Evolutionary conservation across 352 stramenopile genomes (phyloP).

Genomic region (Peronosclerospora sorghi): DNA sequence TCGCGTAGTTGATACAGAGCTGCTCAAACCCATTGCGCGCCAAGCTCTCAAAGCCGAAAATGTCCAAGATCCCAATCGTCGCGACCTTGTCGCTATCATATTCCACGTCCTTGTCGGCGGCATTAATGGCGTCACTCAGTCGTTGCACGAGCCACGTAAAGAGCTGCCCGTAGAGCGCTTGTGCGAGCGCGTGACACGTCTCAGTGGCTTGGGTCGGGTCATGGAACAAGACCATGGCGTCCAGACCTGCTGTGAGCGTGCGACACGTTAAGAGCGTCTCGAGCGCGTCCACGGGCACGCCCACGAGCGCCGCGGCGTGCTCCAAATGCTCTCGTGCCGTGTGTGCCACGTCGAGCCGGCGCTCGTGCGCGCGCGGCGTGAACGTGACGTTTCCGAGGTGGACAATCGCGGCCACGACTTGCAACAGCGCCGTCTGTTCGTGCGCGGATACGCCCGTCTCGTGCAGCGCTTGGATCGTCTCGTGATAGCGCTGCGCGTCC

Average conservation of each 20-base stretch:
- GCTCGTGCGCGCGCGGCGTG: too few relatives aligned
- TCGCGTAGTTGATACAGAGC: slow-evolving; percentile 83
- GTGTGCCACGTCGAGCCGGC: too few relatives aligned
- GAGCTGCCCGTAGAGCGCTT: slow-evolving; percentile 92
- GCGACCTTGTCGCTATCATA: slow-evolving; percentile 45
- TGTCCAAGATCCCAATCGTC: slow-evolving; percentile 82
- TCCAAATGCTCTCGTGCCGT: too few relatives aligned
- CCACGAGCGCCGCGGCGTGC: slow-evolving; percentile 84
- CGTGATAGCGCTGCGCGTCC: slow-evolving; percentile 45
- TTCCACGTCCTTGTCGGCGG: too few relatives aligned
- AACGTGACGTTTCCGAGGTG: slow-evolving; percentile 94
- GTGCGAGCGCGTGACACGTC: slow-evolving; percentile 89
- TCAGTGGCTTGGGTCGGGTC: slow-evolving; percentile 73
- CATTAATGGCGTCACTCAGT: slow-evolving; percentile 76
- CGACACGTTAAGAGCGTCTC: slow-evolving; percentile 82
- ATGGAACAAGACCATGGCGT: slow-evolving; percentile 77
- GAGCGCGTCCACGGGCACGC: slow-evolving; percentile 71
- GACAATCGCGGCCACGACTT: slow-evolving; percentile 84
- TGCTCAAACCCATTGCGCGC: slow-evolving; percentile 79
- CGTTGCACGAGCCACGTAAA: slow-evolving; percentile 92
- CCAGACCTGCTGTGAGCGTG: slow-evolving; percentile 87
- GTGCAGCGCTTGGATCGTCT: slow-evolving; percentile 67
- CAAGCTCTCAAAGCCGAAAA: slow-evolving; percentile 85
- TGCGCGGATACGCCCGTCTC: slow-evolving; percentile 49
- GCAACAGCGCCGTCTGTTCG: slow-evolving; percentile 48